Evolutionary conservation across 371 early-diverging fungal species (phyloP).

Genomic region (Apophysomyces ossiformis): DNA sequence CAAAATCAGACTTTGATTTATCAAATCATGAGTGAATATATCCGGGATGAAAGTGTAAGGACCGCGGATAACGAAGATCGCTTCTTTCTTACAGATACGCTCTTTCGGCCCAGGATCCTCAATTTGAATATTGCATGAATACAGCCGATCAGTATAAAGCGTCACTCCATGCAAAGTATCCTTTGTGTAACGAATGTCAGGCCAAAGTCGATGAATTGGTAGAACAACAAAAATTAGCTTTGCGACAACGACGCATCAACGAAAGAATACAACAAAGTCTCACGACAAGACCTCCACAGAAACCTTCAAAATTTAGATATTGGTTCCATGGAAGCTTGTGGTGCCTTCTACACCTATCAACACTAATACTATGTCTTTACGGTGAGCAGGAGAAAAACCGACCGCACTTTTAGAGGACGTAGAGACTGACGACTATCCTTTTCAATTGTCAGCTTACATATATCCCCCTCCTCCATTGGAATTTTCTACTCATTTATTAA

Average conservation of each 20-base stretch:
- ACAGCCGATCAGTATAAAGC: constrained; percentile 22
- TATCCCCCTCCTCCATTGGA: not conserved
- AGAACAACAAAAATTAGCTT: constrained; percentile 15
- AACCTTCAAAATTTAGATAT: constrained; percentile 13
- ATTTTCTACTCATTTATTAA: not conserved
- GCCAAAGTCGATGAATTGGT: constrained; percentile 19
- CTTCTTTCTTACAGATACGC: not conserved
- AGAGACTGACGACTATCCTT: not conserved
- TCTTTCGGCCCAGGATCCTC: constrained; percentile 17
- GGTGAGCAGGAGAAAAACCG: constrained; percentile 10
- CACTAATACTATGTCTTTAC: constrained; percentile 12
- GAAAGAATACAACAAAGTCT: constrained; percentile 18
- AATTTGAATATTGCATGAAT: constrained; percentile 15
- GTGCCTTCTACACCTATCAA: constrained; percentile 9
- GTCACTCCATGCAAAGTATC: constrained; percentile 25
- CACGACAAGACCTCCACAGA: constrained; percentile 17
- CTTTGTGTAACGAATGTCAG: constrained; percentile 27
- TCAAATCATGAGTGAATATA: constrained; percentile 30
- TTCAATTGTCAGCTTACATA: not conserved
- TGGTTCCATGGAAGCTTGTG: constrained; percentile 12
- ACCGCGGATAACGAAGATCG: not conserved
- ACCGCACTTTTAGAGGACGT: not conserved
- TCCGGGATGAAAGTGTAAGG: constrained; percentile 27
- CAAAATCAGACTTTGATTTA: constrained; percentile 24
- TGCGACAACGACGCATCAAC: constrained; percentile 21